Base-by-base conservation (phyloP, 2,329 filamentous ascomycete genomes). In the Ceratocystis huliohia region DNA sequence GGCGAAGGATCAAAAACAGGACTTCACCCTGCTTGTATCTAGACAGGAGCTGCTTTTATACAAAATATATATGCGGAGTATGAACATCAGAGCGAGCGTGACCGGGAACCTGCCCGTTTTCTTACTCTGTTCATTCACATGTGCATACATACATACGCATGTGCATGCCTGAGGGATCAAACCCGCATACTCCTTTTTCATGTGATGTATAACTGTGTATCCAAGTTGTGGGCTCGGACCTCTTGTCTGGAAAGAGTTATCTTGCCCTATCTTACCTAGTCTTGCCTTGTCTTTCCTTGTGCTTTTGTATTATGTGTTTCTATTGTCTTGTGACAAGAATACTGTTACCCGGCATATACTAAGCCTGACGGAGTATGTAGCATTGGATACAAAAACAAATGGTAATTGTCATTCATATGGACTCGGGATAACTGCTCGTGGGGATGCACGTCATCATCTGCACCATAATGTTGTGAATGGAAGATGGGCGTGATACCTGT, bases 21-120 rank as follows among this genome's bases (percentile, higher is more conserved):
- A 63, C 41, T 63, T 63, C 61, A 63, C 56, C 56, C 30, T 63
- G 41, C 28, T 63, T 50, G 22, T 50, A 13, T 50, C 33, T 17
- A 37, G 33, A 20, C 56, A 59, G 56, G 59, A 25, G 61, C 33
- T 62, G 30, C 22, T 37, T 62, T 22, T 46, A 30, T 37, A 30
- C 15, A 59, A 59, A 37, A 53, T 22, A 20, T 25, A 53, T 4
- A 33, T 33, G 17, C 22, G 25, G 48, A 28, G 48, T 25, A 17
- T 3, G 48, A 13, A 7, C 5, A 15, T 15, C 13, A 41, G 37
- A 41, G 37, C 37, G 3, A 41, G 37, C 37, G 13, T 41, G 37
- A 41, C 37, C 37, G 13, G 25, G 48, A 50, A 13, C 20, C 8
- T 50, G n/a, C 25, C 22, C 25, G 0, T 25, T 22, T 50, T 50